Percentiles rank a stretch among this genome's conserved stretches.
Conservation (phyloP, 140 eudicot genomes). For the Anethum foeniculum region DNA sequence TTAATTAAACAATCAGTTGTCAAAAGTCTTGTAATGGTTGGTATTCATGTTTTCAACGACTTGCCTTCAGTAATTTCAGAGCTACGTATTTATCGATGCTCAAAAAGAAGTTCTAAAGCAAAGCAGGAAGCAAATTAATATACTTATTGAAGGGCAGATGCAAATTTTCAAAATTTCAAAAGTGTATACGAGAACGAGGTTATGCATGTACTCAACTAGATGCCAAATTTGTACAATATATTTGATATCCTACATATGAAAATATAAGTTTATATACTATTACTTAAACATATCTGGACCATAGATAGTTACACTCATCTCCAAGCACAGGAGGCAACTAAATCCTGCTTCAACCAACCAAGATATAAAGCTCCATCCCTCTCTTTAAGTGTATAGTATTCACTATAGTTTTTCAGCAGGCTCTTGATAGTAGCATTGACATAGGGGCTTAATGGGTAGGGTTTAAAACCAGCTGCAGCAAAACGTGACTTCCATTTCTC, state of each 20-base stretch:
- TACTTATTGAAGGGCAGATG: neutral
- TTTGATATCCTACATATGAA: too few species aligned
- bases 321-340: slow-evolving; percentile 59
- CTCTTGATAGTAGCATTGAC: slow-evolving; percentile 52
- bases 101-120: neutral
- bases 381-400: slow-evolving; percentile 39
- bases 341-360: slow-evolving; percentile 52
- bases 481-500: slow-evolving; percentile 57
- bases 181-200: neutral
- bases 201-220: neutral
- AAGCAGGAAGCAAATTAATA: neutral
- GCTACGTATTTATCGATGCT: neutral
- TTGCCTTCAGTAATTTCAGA: neutral
- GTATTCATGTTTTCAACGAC: neutral
- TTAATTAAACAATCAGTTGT: neutral
- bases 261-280: neutral
- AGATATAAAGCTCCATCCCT: slow-evolving; percentile 55
- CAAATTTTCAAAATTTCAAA: neutral
- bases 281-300: neutral
- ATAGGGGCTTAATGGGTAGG: slow-evolving; percentile 36
- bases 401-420: slow-evolving; percentile 38
- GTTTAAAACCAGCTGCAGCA: slow-evolving; percentile 47
- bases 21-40: neutral
- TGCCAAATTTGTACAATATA: neutral
- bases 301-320: slow-evolving; percentile 17